A percentile compares a stretch with the other conserved stretches of the same genome.
Evolutionary conservation across 176 grass and related monocot genomes (phyloP).

Genomic region (Alloteropsis semialata): DNA sequence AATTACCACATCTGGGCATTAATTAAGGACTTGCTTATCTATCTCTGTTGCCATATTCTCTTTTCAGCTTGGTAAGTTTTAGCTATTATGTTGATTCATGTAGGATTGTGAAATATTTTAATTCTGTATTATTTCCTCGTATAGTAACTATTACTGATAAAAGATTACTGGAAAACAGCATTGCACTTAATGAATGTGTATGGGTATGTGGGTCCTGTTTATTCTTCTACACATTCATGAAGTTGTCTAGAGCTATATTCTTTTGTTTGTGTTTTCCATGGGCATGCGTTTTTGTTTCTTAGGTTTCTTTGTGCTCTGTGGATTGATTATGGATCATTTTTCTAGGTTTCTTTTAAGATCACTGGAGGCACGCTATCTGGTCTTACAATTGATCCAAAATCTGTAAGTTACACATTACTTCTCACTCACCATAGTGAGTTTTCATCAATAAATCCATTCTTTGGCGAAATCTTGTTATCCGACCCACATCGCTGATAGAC

Average conservation of each 20-base stretch:
- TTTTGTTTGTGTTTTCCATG: background rate
- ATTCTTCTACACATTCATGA: constrained; percentile 18
- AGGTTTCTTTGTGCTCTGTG: constrained; percentile 17
- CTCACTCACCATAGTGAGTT: background rate
- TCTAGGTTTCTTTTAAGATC: constrained; percentile 91
- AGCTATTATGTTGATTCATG: constrained; percentile 29
- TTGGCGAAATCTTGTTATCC: background rate
- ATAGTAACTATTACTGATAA: background rate
- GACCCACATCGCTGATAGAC: background rate
- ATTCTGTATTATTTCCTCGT: background rate
- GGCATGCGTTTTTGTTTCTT: background rate
- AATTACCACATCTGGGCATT: constrained; percentile 6
- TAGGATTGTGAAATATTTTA: background rate
- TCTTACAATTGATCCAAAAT: constrained; percentile 84
- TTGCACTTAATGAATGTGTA: background rate
- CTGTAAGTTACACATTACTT: constrained; percentile 46
- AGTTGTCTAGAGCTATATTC: background rate
- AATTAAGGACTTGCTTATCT: constrained; percentile 1
- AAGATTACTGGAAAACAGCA: background rate
- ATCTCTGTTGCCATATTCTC: background rate
- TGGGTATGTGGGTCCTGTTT: background rate
- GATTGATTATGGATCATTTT: constrained; percentile 24
- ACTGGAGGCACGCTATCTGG: constrained; percentile 72
- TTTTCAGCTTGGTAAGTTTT: background rate
- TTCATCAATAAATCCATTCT: background rate